Percentiles rank a stretch among this genome's conserved stretches.
Conservation (phyloP, 495 filamentous ascomycete species). For the Talaromyces adpressus region DNA sequence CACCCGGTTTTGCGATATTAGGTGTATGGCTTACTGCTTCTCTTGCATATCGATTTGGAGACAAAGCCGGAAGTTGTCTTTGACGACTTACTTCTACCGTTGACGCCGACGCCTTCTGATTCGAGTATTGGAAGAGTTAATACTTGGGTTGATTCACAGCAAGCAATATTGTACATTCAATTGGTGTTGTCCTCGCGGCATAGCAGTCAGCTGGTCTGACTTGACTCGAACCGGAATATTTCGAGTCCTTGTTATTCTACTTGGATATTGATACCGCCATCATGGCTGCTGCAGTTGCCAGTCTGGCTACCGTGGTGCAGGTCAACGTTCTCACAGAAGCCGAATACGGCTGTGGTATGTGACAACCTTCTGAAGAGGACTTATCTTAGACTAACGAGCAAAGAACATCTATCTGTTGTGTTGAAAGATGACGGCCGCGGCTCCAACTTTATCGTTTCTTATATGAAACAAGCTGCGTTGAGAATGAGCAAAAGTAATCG, state of each 20-base stretch:
- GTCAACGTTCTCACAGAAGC: slow-evolving; percentile 27
- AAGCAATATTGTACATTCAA: neutral
- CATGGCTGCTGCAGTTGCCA: slow-evolving; percentile 3
- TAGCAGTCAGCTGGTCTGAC: slow-evolving; percentile 3
- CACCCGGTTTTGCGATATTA: neutral
- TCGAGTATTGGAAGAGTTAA: neutral
- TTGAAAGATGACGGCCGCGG: slow-evolving; percentile 24
- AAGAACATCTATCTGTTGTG: slow-evolving; percentile 36
- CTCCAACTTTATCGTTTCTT: slow-evolving; percentile 31
- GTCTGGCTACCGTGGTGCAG: slow-evolving; percentile 3
- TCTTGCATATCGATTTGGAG: neutral
- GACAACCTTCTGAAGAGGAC: neutral
- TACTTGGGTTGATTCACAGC: neutral
- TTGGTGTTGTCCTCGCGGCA: neutral
- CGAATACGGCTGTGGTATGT: slow-evolving; percentile 41
- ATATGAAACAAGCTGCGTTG: slow-evolving; percentile 26
- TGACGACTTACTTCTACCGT: neutral
- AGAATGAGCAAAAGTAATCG: slow-evolving; percentile 14
- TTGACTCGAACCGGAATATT: neutral
- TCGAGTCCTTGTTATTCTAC: neutral
- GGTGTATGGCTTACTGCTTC: neutral
- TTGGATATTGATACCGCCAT: neutral
- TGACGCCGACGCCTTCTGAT: neutral
- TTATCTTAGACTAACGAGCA: neutral
- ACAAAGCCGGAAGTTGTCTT: neutral